A percentile compares a stretch with the other conserved stretches of the same genome.
Evolutionary conservation across 2,329 filamentous ascomycete species (phyloP).

Genomic region (Fusarium sp.): DNA sequence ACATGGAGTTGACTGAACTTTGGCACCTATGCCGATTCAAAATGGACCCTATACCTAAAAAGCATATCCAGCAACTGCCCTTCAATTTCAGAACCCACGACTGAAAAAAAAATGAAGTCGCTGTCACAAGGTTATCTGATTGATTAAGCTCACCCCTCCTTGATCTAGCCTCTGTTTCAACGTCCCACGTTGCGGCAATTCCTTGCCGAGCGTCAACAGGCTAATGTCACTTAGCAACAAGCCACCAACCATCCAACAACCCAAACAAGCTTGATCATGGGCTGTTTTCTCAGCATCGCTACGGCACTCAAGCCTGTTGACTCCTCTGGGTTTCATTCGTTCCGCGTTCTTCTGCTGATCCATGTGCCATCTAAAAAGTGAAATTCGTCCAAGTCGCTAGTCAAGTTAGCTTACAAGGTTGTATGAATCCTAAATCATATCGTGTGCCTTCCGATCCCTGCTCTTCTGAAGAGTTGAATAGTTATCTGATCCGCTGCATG

Average conservation of each 20-base stretch:
- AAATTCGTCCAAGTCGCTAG: conserved; percentile 14
- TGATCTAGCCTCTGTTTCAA: conserved; percentile 3
- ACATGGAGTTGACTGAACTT: background rate
- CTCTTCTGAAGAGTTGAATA: background rate
- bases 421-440: conserved; percentile 22
- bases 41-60: background rate
- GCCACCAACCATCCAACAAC: conserved; percentile 30
- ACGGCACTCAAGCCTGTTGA: background rate
- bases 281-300: conserved; percentile 12
- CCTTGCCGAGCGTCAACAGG: conserved; percentile 39
- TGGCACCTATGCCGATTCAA: background rate
- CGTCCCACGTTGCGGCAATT: conserved; percentile 43
- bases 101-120: background rate
- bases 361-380: conserved; percentile 19
- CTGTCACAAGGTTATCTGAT: conserved; percentile 17
- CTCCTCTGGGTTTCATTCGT: background rate
- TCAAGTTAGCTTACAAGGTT: conserved; percentile 17
- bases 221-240: conserved; percentile 30
- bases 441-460: conserved; percentile 9
- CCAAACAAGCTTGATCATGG: conserved; percentile 26
- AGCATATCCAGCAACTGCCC: conserved; percentile 7
- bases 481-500: conserved; percentile 34
- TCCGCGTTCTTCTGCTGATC: conserved; percentile 7
- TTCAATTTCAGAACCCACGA: background rate
- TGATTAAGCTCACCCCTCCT: conserved; percentile 15